Base-by-base conservation (phyloP, 306 rosid species). In the Pterocarpus santalinus region DNA sequence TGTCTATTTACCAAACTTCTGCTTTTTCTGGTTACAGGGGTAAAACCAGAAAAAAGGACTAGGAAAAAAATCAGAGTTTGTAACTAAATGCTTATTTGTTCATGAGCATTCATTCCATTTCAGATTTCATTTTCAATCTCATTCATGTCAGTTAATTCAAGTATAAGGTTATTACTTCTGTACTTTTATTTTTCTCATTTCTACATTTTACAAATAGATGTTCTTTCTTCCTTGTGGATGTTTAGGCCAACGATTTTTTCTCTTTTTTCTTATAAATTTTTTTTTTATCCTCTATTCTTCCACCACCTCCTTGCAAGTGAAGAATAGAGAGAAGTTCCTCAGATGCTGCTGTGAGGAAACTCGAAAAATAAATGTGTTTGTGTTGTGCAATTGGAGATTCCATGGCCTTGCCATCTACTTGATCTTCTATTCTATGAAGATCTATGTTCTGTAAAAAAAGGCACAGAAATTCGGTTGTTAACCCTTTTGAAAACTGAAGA, bases 391-490 rank as follows among this genome's bases (percentile, higher is more conserved):
- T 67, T 52, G 57, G 81, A 68, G 77, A 82, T 81, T 85, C 86
- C 78, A 62, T 74, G 68, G 74, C 73, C 76, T 67, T 53, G 78
- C 49, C 9, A 77, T 64, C 5, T 32, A 58, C 67, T 69, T 75
- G 11, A 53, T 81, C 51, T 69, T 77, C 15, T 46, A 62, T 77
- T 77, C 76, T 32, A 4, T 56, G 7, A 57, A 80, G 69, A 73
- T 81, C 76, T 55, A 77, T 76, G n/a, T 82, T 66, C n/a, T 73
- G 34, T 68, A 72, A 66, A 60, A 55, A 32, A 86, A 80, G 35
- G 12, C 36, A 44, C 2, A 13, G 10, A 51, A 35, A 65, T 77
- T 72, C 64, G 36, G 41, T 34, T 22, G 38, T 72, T 65, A 60
- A 61, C 71, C 52, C 49, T 51, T 80, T 63, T 22, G 69, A 52